Base-by-base conservation (phyloP, 257 asterid genomes). In the Nicotiana otophora region DNA sequence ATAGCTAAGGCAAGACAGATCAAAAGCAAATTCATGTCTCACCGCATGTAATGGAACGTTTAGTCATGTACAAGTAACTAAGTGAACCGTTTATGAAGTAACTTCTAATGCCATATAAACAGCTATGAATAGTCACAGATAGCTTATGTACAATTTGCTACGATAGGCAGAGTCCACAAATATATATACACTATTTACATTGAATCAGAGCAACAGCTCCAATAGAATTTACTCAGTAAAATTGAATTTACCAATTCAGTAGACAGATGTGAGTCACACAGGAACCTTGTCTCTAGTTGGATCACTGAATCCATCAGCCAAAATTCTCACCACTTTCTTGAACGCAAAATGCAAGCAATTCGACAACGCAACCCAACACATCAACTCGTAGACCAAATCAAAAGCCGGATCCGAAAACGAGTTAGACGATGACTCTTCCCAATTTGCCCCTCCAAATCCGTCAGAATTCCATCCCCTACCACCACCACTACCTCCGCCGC, bases 391-490 rank as follows among this genome's bases (percentile, higher is more conserved):
- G 5, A 95, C 99, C 30, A 95, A 88, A 89, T 95, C 98, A 42
- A 94, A 95, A 12, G 98, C 99, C 58, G 98, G 98, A 84, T 95
- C 97, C n/a, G 91, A 72, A 36, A 89, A 81, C 4, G 94, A 89
- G 60, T 90, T 61, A 15, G 87, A 87, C 0, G 94, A 78, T 28
- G 84, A 85, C 19, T 89, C 98, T 39, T 84, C 97, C 98, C 98
- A 92, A 79, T 88, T 85, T 46, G 89, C 36, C 67, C 94, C 92
- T 67, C 93, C 97, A 82, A 86, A 61, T 64, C 95, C 97, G 26
- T 88, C 93, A 53, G 82, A 93, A 74, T 90, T 91, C 98, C 99
- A 90, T 11, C 89, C 89, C 55, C 72, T 84, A 42, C 88, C 89
- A 68, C 96, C 85, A 48, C 85, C 83, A 33, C 84, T 81, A 1